A percentile compares a stretch with the other conserved stretches of the same genome.
Conservation (phyloP, 2,329 filamentous ascomycete genomes). For the Hymenoscyphus fraxineus region DNA sequence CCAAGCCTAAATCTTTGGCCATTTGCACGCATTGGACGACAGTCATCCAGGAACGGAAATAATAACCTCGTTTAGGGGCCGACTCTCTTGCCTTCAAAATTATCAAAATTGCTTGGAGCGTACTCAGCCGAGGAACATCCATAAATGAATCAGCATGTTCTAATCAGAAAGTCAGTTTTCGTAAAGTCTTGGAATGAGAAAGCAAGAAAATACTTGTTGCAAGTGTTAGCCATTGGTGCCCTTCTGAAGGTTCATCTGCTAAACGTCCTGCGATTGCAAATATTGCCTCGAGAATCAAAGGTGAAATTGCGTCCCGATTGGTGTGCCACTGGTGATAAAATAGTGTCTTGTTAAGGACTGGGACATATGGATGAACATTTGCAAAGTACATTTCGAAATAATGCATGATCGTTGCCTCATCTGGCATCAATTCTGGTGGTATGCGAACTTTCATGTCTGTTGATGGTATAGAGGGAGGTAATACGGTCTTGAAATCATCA, state of each 20-base stretch:
- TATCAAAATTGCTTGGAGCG: constrained; percentile 83
- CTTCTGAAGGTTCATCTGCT: constrained; percentile 77
- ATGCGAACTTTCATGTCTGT: constrained; percentile 80
- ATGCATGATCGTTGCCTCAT: constrained; percentile 73
- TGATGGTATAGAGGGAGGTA: constrained; percentile 65
- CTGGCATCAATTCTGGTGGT: constrained; percentile 88
- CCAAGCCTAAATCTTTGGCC: constrained; percentile 84
- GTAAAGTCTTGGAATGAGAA: constrained; percentile 5
- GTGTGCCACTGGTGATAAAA: constrained; percentile 90
- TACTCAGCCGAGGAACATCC: constrained; percentile 85
- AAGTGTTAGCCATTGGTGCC: constrained; percentile 88
- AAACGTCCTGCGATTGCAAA: constrained; percentile 85
- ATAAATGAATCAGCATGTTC: constrained; percentile 91
- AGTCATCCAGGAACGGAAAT: constrained; percentile 96
- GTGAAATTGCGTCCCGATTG: constrained; percentile 79
- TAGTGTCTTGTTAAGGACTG: constrained; percentile 75
- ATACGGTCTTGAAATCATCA: constrained; percentile 67
- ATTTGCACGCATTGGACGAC: constrained; percentile 89
- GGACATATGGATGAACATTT: constrained; percentile 89
- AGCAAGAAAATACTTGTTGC: constrained; percentile 61
- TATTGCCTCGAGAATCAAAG: constrained; percentile 81
- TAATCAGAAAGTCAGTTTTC: constrained; percentile 39
- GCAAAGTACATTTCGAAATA: constrained; percentile 90
- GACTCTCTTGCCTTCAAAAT: constrained; percentile 88
- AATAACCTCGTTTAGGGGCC: constrained; percentile 90